These are phyloP conservation scores for Backusella psychrophila DNA, from an alignment of 192 early-diverging fungal genomes.

Conservation along the genomic window DNA sequence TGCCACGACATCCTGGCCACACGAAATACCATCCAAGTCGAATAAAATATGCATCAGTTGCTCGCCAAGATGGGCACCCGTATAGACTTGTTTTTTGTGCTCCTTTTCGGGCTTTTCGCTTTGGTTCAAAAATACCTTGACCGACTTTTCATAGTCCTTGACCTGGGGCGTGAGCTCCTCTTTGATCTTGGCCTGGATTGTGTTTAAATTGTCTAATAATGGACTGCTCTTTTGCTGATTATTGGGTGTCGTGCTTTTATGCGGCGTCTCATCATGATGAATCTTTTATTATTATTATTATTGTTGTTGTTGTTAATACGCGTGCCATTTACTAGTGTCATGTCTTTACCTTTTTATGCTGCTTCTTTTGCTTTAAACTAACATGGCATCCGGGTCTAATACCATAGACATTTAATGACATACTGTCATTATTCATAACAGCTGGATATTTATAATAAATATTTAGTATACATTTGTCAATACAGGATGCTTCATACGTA, in stretches of 20 bases:
- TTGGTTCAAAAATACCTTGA: background rate
- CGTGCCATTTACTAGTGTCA: background rate
- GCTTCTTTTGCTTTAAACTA: background rate
- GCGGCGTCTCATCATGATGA: background rate
- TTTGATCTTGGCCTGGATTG: background rate
- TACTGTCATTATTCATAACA: background rate
- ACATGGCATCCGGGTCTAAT: slow-evolving; percentile 1
- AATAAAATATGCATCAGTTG: slow-evolving; percentile 13
- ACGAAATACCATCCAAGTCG: slow-evolving; percentile 5
- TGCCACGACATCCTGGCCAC: background rate
- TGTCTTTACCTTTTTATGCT: background rate
- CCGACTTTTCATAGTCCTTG: slow-evolving; percentile 2
- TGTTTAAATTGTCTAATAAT: background rate
- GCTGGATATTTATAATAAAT: background rate
- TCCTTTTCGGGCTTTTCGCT: background rate
- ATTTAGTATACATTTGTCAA: too few relatives aligned
- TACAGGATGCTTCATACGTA: background rate
- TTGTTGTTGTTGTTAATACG: background rate
- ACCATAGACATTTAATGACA: background rate
- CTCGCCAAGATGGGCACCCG: background rate
- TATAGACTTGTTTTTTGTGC: background rate
- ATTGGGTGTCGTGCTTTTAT: background rate
- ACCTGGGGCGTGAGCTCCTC: background rate
- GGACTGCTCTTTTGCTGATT: background rate
- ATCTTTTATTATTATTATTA: too few relatives aligned